Evolutionary conservation across 2,329 filamentous ascomycete genomes (phyloP), one percentile per base, ranked within the genome.

Genomic region (Blastomyces percursus): DNA sequence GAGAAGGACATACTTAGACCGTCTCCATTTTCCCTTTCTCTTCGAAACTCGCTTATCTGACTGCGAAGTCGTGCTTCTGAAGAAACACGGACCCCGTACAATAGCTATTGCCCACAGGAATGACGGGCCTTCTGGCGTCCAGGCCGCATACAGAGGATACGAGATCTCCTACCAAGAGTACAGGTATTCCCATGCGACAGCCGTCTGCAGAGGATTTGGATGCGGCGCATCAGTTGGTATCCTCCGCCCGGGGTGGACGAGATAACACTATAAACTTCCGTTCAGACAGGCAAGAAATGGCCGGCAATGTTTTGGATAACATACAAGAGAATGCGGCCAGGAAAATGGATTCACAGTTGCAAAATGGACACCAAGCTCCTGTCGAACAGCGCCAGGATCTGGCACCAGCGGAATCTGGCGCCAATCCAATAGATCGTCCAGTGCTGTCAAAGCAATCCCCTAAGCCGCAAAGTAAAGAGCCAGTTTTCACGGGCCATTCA

Each of bases 191-290:
- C 19, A 63, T 66, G 63, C 74, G 75, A 65, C 75, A 79, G 63
- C 77, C 76, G 3, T 79, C 77, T 4, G 77, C 77, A 32, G 77
- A 79, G 69, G 77, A 79, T 66, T 67, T 79, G 52, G 77, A 79
- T 66, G 77, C 77, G 63, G 77, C 77, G 61, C 77, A 78, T 68
- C 77, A 79, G 70, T 69, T 79, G 63, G 75, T 79, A 56, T 78
- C 77, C 5, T 79, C 77, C 6, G 76, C 77, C 32, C 75, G 76
- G 64, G 76, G 74, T 50, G 76, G 73, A 64, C 74, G 76, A 50
- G 74, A 76, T 65, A 72, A 72, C 59, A 50, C 67, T 21, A 64
- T 69, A 51, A 72, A 73, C 60, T 68, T 68, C 40, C 68, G 67
- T 54, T 66, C 70, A 27, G 68, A 59, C 30, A 59, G 56, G 19